Evolutionary conservation across 2,329 filamentous ascomycete species (phyloP).

Genomic region (Zymoseptoria crescenta): DNA sequence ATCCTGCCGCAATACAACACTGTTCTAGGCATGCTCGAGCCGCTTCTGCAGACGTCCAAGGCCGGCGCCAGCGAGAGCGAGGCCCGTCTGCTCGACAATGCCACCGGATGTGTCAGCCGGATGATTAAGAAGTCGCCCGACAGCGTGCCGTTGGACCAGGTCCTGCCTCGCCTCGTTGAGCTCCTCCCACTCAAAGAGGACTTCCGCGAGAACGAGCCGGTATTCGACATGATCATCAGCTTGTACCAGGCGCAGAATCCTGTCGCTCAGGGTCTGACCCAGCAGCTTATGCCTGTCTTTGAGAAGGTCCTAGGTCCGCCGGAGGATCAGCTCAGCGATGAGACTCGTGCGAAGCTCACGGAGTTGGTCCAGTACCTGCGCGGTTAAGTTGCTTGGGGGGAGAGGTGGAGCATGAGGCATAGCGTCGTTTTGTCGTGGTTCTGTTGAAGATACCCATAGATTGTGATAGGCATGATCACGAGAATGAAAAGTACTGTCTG

Average conservation of each 20-base stretch:
- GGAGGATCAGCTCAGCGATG: conserved; percentile 65
- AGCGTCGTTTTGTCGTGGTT: neutral
- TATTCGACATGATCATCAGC: conserved; percentile 83
- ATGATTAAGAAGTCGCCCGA: conserved; percentile 90
- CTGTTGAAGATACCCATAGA: neutral
- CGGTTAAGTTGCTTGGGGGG: conserved; percentile 1
- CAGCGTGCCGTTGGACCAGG: conserved; percentile 68
- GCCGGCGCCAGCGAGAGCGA: conserved; percentile 49
- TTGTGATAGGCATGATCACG: neutral
- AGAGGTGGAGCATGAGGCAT: neutral
- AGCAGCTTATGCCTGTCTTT: conserved; percentile 62
- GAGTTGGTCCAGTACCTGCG: conserved; percentile 49
- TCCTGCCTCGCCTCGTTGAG: conserved; percentile 70
- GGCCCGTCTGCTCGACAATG: conserved; percentile 83
- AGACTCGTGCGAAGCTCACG: conserved; percentile 59
- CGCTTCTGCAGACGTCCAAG: conserved; percentile 53
- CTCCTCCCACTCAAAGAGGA: conserved; percentile 85
- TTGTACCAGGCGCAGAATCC: conserved; percentile 67
- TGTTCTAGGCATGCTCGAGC: conserved; percentile 80
- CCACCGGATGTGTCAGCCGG: conserved; percentile 79
- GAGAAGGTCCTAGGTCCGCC: conserved; percentile 64
- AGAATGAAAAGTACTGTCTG: neutral
- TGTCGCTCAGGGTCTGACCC: conserved; percentile 62
- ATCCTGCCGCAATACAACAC: conserved; percentile 67
- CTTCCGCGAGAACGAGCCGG: conserved; percentile 90